Conservation (phyloP, 257 asterid genomes). For the Linderniella brevidens region DNA sequence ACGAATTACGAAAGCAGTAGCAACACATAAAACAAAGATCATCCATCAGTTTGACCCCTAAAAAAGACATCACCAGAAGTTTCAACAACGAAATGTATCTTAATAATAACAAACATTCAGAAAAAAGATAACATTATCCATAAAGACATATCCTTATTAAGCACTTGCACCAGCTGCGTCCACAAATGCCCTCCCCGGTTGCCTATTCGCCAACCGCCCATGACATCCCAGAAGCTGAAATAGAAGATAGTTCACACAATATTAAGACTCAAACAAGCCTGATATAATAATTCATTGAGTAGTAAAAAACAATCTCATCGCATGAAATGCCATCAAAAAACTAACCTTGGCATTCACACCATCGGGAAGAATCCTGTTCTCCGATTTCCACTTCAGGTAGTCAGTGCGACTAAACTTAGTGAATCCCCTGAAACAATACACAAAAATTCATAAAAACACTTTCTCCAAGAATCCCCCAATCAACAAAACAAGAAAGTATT, state of each 20-base stretch:
- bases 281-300: no score
- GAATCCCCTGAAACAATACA: constrained; percentile 9
- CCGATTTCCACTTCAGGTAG: constrained; percentile 9
- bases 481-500: no score
- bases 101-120: no score
- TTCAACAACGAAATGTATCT: no score
- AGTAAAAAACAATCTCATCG: no score
- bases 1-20: no score
- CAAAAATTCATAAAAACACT: neutral
- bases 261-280: neutral
- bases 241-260: neutral
- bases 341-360: constrained; percentile 6
- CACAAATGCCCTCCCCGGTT: constrained; percentile 1
- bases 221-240: constrained; percentile 7
- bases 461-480: neutral
- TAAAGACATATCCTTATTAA: neutral
- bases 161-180: constrained; percentile 2
- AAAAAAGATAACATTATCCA: no score
- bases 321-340: no score
- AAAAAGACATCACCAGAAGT: no score
- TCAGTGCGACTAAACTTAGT: constrained; percentile 11
- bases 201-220: constrained; percentile 2
- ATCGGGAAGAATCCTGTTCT: constrained; percentile 5
- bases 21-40: no score
- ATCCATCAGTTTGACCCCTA: no score